These are phyloP conservation scores for Sporothrix protearum DNA, from an alignment of 2,329 filamentous ascomycete species.

Conservation along the genomic window DNA sequence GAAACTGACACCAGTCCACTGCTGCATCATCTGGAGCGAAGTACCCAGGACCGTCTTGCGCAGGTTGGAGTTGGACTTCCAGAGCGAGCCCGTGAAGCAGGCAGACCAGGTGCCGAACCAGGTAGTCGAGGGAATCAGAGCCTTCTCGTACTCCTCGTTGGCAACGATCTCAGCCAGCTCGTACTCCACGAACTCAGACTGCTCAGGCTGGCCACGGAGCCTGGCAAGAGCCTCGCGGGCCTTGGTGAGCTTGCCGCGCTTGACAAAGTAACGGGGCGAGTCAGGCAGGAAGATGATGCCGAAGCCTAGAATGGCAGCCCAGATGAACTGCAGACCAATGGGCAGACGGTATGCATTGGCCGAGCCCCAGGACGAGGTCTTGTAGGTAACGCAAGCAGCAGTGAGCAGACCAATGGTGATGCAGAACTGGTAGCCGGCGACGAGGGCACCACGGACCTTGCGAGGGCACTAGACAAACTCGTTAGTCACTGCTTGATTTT, in stretches of 20 bases:
- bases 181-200: constrained; percentile 70
- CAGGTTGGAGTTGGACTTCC: constrained; percentile 61
- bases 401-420: constrained; percentile 67
- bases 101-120: constrained; percentile 67
- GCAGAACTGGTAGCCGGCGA: constrained; percentile 67
- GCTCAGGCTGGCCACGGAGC: constrained; percentile 69
- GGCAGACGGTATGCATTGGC: constrained; percentile 74
- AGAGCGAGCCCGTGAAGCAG: constrained; percentile 64
- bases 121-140: constrained; percentile 60
- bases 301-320: constrained; percentile 68
- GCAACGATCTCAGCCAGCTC: constrained; percentile 83
- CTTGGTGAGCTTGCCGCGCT: constrained; percentile 64
- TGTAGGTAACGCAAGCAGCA: constrained; percentile 61
- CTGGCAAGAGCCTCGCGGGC: constrained; percentile 61
- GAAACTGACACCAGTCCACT: constrained; percentile 81
- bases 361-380: constrained; percentile 57
- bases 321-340: constrained; percentile 74
- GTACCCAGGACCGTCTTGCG: constrained; percentile 69
- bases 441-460: constrained; percentile 56
- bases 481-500: not conserved
- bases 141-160: constrained; percentile 81
- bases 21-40: constrained; percentile 77
- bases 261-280: constrained; percentile 81
- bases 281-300: constrained; percentile 78
- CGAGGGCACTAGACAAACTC: constrained; percentile 43